A percentile compares a stretch with the other conserved stretches of the same genome.
Evolutionary conservation across 2,329 filamentous ascomycete genomes (phyloP).

Genomic region (Colletotrichum spaethianum): DNA sequence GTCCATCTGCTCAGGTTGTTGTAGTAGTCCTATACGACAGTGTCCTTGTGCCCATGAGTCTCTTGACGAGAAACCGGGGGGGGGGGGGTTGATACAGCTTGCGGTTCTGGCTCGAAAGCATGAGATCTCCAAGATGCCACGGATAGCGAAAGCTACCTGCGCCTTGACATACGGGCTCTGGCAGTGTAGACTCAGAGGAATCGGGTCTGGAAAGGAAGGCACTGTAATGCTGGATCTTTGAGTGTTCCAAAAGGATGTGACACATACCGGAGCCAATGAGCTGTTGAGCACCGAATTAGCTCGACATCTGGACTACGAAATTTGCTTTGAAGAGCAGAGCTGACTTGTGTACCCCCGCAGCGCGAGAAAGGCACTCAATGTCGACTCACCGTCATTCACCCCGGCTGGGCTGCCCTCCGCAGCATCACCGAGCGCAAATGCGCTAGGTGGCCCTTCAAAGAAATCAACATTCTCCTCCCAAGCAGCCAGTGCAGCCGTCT

Average conservation of each 20-base stretch:
- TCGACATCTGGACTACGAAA: neutral
- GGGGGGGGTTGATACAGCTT: too few relatives aligned
- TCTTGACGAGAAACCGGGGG: neutral
- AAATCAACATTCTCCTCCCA: constrained; percentile 88
- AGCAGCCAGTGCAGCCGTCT: constrained; percentile 88
- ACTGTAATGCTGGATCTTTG: neutral
- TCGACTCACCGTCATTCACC: constrained; percentile 96
- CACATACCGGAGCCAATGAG: neutral
- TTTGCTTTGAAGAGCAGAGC: neutral
- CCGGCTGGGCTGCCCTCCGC: constrained; percentile 66
- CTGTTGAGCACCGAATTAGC: neutral
- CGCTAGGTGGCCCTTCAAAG: constrained; percentile 64
- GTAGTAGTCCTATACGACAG: neutral
- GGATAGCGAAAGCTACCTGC: neutral
- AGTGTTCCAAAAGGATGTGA: neutral
- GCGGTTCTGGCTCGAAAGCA: neutral
- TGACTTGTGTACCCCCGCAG: constrained; percentile 47
- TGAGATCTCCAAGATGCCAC: too few relatives aligned
- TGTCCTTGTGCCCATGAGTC: too few relatives aligned
- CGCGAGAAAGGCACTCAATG: constrained; percentile 86
- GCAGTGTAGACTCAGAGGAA: neutral
- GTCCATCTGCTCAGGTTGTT: neutral
- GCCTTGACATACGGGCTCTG: neutral
- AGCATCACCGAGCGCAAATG: constrained; percentile 46
- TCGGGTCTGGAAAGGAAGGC: neutral